Conservation (phyloP, 345 rosid genomes). For the Anacardium occidentale region DNA sequence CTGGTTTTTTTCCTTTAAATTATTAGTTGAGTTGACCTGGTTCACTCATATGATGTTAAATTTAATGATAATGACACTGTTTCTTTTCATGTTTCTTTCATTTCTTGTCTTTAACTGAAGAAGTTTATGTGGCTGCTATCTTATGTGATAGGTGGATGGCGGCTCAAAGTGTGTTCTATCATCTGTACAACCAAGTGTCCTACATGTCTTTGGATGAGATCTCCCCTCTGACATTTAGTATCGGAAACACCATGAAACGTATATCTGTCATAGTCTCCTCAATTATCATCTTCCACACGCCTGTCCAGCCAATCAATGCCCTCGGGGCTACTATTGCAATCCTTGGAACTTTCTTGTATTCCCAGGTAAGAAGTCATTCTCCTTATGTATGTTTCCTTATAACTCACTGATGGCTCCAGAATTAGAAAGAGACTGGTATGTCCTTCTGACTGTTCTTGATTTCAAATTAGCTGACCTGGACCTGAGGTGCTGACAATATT, state of each 20-base stretch:
- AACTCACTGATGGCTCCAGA: background rate
- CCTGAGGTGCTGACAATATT: background rate
- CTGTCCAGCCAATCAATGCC: conserved; percentile 85
- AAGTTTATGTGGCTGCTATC: conserved; percentile 17
- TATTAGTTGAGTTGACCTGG: background rate
- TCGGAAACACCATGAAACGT: conserved; percentile 97
- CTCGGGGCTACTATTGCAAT: conserved; percentile 96
- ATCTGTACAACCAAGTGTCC: conserved; percentile 95
- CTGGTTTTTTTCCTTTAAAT: background rate
- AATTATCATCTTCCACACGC: conserved; percentile 94
- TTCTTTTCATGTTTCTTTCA: background rate
- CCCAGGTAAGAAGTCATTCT: conserved; percentile 60
- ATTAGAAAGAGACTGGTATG: conserved; percentile 18
- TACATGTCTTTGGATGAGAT: conserved; percentile 98
- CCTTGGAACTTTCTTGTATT: conserved; percentile 94
- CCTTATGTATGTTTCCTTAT: background rate
- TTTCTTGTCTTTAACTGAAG: background rate
- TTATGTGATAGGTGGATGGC: conserved; percentile 74
- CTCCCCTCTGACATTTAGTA: conserved; percentile 93
- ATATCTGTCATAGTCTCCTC: conserved; percentile 95
- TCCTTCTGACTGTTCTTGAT: conserved; percentile 12
- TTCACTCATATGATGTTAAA: background rate
- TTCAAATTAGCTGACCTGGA: background rate
- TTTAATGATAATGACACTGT: background rate
- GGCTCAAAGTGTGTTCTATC: conserved; percentile 97